These are phyloP conservation scores for Mycena capillaripes DNA, from an alignment of 768 basidiomycete genomes.

Conservation along the genomic window DNA sequence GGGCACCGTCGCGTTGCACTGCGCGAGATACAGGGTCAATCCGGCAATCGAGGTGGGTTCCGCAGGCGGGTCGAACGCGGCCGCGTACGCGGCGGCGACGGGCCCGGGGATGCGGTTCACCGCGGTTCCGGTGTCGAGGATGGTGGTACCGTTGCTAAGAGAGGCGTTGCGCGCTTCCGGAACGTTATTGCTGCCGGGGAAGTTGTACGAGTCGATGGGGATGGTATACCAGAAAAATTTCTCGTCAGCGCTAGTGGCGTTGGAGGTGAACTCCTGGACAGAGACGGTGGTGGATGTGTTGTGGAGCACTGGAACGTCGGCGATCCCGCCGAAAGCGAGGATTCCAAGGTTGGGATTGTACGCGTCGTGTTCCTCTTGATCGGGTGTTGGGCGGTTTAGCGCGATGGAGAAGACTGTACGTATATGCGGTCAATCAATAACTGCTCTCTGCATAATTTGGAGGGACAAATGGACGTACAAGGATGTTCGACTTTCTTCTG, in stretches of 20 bases:
- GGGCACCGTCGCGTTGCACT: slow-evolving; percentile 36
- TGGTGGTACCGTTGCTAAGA: slow-evolving; percentile 17
- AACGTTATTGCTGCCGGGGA: slow-evolving; percentile 28
- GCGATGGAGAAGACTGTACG: slow-evolving; percentile 38
- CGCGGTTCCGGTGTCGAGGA: slow-evolving; percentile 14
- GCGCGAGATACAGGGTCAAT: slow-evolving; percentile 14
- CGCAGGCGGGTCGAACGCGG: background rate
- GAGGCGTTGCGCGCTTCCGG: slow-evolving; percentile 9
- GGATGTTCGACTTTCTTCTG: slow-evolving; percentile 32
- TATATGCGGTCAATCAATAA: background rate
- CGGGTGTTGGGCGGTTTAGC: slow-evolving; percentile 32
- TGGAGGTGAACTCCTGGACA: slow-evolving; percentile 31
- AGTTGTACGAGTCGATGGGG: slow-evolving; percentile 32
- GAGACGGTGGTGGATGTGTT: slow-evolving; percentile 32
- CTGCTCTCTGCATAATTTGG: background rate
- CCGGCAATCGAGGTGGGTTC: background rate
- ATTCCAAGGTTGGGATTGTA: slow-evolving; percentile 36
- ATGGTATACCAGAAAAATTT: slow-evolving; percentile 32
- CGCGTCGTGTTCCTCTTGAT: slow-evolving; percentile 21
- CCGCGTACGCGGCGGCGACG: background rate
- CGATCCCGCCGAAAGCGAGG: slow-evolving; percentile 42
- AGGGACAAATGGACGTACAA: slow-evolving; percentile 24
- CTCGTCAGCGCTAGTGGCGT: background rate
- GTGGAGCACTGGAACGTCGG: slow-evolving; percentile 33
- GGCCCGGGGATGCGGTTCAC: background rate